A percentile compares a stretch with the other conserved stretches of the same genome.
Evolutionary conservation across 495 filamentous ascomycete species (phyloP).

Genomic region (Diplogelasinospora grovesii): DNA sequence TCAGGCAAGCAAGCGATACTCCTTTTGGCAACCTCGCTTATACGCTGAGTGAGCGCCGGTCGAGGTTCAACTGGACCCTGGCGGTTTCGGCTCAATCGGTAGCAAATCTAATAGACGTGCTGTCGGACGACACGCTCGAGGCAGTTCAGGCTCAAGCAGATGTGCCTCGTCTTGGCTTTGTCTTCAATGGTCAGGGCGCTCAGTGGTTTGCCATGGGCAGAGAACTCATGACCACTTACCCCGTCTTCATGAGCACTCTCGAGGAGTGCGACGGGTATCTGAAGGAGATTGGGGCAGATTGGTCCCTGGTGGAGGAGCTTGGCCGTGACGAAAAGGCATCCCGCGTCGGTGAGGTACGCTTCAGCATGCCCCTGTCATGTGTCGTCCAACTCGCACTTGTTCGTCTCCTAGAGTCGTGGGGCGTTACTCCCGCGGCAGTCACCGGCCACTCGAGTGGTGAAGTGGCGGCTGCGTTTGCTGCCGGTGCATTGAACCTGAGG

Average conservation of each 20-base stretch:
- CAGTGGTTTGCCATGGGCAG: constrained; percentile 50
- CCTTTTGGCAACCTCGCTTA: constrained; percentile 29
- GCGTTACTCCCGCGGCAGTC: constrained; percentile 36
- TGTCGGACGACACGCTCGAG: background rate
- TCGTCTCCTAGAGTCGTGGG: constrained; percentile 38
- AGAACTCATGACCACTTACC: constrained; percentile 33
- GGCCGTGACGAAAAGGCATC: background rate
- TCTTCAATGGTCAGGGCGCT: constrained; percentile 35
- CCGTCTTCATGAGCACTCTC: constrained; percentile 18
- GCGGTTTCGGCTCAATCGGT: constrained; percentile 8
- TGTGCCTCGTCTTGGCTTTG: constrained; percentile 25
- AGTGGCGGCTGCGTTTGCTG: constrained; percentile 41
- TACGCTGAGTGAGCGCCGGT: constrained; percentile 25
- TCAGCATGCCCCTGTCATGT: constrained; percentile 32
- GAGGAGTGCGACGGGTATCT: constrained; percentile 12
- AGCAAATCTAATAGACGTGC: constrained; percentile 18
- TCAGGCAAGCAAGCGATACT: no score
- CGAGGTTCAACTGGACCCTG: constrained; percentile 19
- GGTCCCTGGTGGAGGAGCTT: constrained; percentile 6
- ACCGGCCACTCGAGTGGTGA: constrained; percentile 55
- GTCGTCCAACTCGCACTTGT: constrained; percentile 40
- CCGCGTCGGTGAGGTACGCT: constrained; percentile 9
- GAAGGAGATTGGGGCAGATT: constrained; percentile 12
- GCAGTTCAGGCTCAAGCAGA: constrained; percentile 15
- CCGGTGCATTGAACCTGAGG: constrained; percentile 30